Evolutionary conservation across 495 filamentous ascomycete species (phyloP).

Genomic region (Pyrenula aspistea): DNA sequence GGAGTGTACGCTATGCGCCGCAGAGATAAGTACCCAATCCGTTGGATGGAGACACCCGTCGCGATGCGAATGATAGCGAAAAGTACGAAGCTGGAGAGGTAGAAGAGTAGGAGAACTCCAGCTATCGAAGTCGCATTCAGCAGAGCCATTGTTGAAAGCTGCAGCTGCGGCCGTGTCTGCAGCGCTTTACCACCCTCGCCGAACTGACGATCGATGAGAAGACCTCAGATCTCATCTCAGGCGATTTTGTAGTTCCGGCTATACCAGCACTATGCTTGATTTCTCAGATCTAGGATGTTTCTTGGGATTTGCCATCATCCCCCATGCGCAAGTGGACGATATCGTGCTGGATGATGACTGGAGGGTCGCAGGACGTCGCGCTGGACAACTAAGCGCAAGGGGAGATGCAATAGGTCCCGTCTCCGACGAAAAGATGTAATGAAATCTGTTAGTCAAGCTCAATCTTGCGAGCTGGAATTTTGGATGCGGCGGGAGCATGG

Average conservation of each 20-base stretch:
- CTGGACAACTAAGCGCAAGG: no score
- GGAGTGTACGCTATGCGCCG: slow-evolving; percentile 81
- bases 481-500: neutral
- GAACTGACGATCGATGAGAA: neutral
- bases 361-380: no score
- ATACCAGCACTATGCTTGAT: neutral
- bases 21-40: slow-evolving; percentile 82
- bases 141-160: slow-evolving; percentile 36
- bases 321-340: neutral
- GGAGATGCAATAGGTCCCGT: no score
- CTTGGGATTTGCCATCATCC: neutral
- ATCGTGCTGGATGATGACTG: neutral
- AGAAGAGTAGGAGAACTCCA: slow-evolving; percentile 70
- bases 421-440: no score
- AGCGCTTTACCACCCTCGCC: neutral
- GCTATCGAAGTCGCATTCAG: slow-evolving; percentile 69
- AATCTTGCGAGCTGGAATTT: neutral
- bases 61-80: slow-evolving; percentile 88
- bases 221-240: neutral
- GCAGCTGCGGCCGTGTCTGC: neutral
- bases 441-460: no score
- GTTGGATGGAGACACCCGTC: slow-evolving; percentile 92
- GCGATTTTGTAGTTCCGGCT: neutral
- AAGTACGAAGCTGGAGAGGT: slow-evolving; percentile 82
- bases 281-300: neutral